Evolutionary conservation across 2,329 filamentous ascomycete species (phyloP).

Genomic region (Claviceps digitariae): DNA sequence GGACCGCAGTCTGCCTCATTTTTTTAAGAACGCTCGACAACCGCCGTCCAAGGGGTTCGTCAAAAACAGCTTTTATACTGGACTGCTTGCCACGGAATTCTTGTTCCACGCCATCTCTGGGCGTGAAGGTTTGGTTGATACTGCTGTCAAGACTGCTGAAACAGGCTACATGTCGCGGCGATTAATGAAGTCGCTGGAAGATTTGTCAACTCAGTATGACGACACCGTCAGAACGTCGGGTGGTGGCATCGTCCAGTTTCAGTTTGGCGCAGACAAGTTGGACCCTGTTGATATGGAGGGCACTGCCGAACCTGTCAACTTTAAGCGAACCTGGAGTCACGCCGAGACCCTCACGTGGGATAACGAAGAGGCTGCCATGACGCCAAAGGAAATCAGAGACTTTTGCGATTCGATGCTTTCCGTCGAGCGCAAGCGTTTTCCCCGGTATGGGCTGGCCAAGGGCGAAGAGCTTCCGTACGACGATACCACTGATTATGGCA

Average conservation of each 20-base stretch:
- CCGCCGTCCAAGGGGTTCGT: conserved; percentile 97
- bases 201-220: conserved; percentile 87
- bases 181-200: conserved; percentile 94
- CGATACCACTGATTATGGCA: conserved; percentile 52
- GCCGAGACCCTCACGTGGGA: conserved; percentile 63
- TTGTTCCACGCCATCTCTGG: conserved; percentile 97
- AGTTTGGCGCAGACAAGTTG: conserved; percentile 89
- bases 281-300: conserved; percentile 98
- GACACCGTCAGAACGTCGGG: conserved; percentile 87
- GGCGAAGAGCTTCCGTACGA: conserved; percentile 53
- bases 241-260: conserved; percentile 85
- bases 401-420: conserved; percentile 57
- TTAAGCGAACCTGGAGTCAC: conserved; percentile 82
- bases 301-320: conserved; percentile 80
- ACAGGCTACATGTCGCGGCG: conserved; percentile 98
- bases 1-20: conserved; percentile 86
- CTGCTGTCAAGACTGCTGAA: conserved; percentile 95
- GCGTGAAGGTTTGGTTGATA: conserved; percentile 96
- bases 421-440: conserved; percentile 51
- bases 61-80: conserved; percentile 91
- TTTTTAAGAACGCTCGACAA: conserved; percentile 81
- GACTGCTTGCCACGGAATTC: conserved; percentile 81
- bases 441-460: conserved; percentile 24
- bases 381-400: conserved; percentile 58
- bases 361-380: conserved; percentile 59